Evolutionary conservation across 1,139 yeast genomes (phyloP), one percentile per base, ranked within the genome.

Genomic region (Arxiozyma telluris): DNA sequence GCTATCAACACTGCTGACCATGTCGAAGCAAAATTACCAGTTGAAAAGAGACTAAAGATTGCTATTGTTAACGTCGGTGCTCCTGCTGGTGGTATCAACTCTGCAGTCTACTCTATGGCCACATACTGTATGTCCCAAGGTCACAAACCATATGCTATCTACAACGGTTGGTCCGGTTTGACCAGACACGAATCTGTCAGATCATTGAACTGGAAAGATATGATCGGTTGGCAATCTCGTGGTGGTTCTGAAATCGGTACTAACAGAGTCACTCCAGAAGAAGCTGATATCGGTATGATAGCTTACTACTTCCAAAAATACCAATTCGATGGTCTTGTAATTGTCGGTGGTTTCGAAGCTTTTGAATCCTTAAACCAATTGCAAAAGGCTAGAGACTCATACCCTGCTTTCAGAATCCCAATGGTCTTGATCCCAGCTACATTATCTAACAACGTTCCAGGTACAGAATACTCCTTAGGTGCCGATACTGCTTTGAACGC

Each of bases 201-300:
- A 57, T 83, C 84, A 61, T 75, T 93, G 60, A 72, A 76, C 46
- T 93, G 98, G 98, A 72, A 87, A 51, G 91, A 87, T 60, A 88
- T 90, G 63, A 91, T 87, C 66, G 87, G 85, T 50, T 91, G 96
- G 96, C 88, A 86, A 67, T 83, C 86, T 58, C 75, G 79, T 61
- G 98, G 98, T 65, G 98, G 98, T 46, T 87, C 96, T 47, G 96
- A 90, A 71, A 80, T 93, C 58, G 98, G 98, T 63, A 93, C 98
- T 44, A 93, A 93, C 75, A 80, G 98, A 66, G 78, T 82, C 50
- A 79, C 91, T 48, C 98, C 98, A 20, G 82, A 83, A 50, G 83
- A 73, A 50, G 73, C 82, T 56, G 94, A 91, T 69, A 76, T 83
- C 59, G 98, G 98, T 54, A 79, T 87, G 76, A 83, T 93, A 59